Base-by-base conservation (phyloP, 2,329 filamentous ascomycete species). In the Pseudocercospora ulei region DNA sequence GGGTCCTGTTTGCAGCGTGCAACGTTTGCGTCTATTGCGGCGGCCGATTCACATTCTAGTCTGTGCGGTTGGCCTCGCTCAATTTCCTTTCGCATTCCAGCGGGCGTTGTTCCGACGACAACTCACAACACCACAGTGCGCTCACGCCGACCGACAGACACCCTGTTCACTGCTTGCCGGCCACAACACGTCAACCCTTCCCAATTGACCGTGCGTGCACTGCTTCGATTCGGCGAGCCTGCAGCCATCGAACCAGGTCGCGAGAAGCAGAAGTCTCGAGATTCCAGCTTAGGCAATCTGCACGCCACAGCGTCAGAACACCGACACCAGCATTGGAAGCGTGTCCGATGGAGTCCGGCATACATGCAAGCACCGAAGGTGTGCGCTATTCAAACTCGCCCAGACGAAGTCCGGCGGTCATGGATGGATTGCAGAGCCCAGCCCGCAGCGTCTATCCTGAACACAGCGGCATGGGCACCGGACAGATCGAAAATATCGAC, bases 11-110 rank as follows among this genome's bases (percentile, higher is more conserved):
- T 38, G 46, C 56, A 27, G 57, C 58, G 29, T 61, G 58, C 39
- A 52, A 60, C 42, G 47, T 49, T 22, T 63, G 61, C 41, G 39
- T 61, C 26, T 60, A 59, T 46, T 63, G 61, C 41, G 61, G 61
- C 27, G 60, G 60, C 22, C 60, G 56, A 44, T 62, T 59, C 44
- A 48, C 53, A 12, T 50, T 53, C 26, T 61, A 47, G 47, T 35
- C 35, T 18, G 22, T 27, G 30, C 16, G 30, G 34, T 23, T 33
- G 17, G 17, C 30, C 30, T 20, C 11, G 17, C 18, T 22, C 39
- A 46, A 46, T 44, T 34, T 41, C 46, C 42, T 43, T 14, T 35
- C 43, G 42, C 51, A 54, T 55, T 53, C 52, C 50, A 49, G 37
- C 31, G 17, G 35, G 29, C 43, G 39, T 44, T 39, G 39, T 47